A percentile compares a stretch with the other conserved stretches of the same genome.
phyloP scores from a whole-genome alignment of 1,139 yeast species.

The Yamadazyma songkhlaensis region DNA sequence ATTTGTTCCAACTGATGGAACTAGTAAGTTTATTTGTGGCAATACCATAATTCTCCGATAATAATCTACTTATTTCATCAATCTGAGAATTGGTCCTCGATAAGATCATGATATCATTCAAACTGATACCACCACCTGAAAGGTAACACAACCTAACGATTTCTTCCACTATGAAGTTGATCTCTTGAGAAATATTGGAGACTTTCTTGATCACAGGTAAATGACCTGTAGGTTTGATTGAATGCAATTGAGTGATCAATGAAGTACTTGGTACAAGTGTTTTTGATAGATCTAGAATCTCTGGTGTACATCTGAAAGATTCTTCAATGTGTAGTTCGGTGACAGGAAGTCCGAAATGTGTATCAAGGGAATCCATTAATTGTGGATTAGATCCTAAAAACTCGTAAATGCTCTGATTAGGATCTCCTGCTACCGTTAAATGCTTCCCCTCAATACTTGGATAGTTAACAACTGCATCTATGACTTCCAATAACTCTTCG shows the following conservation, averaged over 20 bases:
- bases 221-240: conserved; percentile 20
- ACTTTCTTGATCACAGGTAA: conserved; percentile 32
- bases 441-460: conserved; percentile 40
- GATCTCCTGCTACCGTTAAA: conserved; percentile 70
- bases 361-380: conserved; percentile 22
- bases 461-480: conserved; percentile 34
- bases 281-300: conserved; percentile 33
- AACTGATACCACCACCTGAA: conserved; percentile 45
- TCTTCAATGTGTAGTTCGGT: conserved; percentile 37
- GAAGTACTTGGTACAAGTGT: conserved; percentile 7
- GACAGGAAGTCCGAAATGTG: conserved; percentile 24
- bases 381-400: conserved; percentile 55
- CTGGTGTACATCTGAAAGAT: conserved; percentile 60
- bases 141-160: conserved; percentile 39
- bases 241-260: conserved; percentile 9
- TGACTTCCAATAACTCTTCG: conserved; percentile 45
- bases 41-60: conserved; percentile 39
- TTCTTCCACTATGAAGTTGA: conserved; percentile 42
- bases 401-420: conserved; percentile 67
- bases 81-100: conserved; percentile 55
- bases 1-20: conserved; percentile 52
- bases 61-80: conserved; percentile 36
- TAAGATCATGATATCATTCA: conserved; percentile 54
- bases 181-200: conserved; percentile 30
- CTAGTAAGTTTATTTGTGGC: conserved; percentile 43